Evolutionary conservation across 805 yeast species (phyloP).

Genomic region (fission yeast (Schizosaccharomyces pombe)): DNA sequence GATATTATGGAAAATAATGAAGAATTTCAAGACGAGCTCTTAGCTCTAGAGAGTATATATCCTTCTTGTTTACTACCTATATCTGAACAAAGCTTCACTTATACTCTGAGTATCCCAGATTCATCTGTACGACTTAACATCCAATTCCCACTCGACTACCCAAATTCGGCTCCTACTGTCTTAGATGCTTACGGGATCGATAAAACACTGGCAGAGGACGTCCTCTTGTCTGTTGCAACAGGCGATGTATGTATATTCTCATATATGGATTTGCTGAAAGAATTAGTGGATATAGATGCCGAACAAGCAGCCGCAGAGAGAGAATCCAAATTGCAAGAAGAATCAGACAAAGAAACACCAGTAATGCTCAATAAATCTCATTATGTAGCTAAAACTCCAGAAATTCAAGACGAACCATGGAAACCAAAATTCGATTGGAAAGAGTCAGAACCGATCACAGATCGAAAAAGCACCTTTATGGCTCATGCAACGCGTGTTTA

Average conservation of each 20-base stretch:
- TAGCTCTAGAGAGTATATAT: conserved; percentile 1
- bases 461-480: conserved; percentile 65
- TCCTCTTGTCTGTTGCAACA: conserved; percentile 2
- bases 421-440: conserved; percentile 26
- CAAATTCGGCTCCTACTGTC: neutral
- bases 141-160: neutral
- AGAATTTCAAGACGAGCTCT: conserved; percentile 1
- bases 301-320: neutral
- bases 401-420: neutral
- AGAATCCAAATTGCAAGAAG: neutral
- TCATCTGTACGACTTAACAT: neutral
- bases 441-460: conserved; percentile 51
- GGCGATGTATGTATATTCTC: conserved; percentile 2
- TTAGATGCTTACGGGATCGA: neutral
- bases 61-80: neutral
- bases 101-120: conserved; percentile 1
- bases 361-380: neutral
- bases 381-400: neutral
- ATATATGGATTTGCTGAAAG: conserved; percentile 1
- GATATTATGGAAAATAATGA: neutral
- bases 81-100: neutral
- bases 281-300: neutral
- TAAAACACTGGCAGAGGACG: conserved; percentile 2
- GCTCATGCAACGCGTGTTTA: conserved; percentile 45
- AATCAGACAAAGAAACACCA: neutral